These are phyloP conservation scores for Ophiognomonia clavigignenti-juglandacearum DNA, from an alignment of 2,329 filamentous ascomycete genomes.

Conservation along the genomic window DNA sequence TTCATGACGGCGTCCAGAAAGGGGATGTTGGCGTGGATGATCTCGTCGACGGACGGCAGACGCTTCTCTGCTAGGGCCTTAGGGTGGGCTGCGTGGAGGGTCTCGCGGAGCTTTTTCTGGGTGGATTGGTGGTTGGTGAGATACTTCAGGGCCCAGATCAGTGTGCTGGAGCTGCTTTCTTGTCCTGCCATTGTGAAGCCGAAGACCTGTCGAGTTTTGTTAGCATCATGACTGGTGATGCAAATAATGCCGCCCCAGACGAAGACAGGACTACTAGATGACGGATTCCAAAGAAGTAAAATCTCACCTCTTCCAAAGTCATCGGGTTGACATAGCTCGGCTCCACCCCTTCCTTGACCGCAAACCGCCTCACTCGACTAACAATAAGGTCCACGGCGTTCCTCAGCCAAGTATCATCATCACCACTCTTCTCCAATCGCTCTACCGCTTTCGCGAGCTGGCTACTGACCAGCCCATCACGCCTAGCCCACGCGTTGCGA, in stretches of 20 bases:
- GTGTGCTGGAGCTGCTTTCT: conserved; percentile 1
- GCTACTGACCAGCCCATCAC: not conserved
- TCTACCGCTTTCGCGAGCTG: not conserved
- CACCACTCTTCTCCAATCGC: not conserved
- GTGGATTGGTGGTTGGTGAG: not conserved
- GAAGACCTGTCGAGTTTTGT: too few relatives aligned
- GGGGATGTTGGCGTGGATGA: not conserved
- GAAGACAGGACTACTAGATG: too few relatives aligned
- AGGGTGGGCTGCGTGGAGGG: not conserved
- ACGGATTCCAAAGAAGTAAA: too few relatives aligned
- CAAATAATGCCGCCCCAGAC: too few relatives aligned
- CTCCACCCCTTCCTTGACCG: not conserved
- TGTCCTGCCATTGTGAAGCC: conserved; percentile 3
- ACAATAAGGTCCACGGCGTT: conserved; percentile 2
- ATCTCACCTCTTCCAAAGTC: conserved; percentile 2
- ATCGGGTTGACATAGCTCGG: not conserved
- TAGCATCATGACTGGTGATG: too few relatives aligned
- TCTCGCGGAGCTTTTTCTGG: not conserved
- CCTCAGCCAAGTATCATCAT: not conserved
- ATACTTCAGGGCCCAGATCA: conserved; percentile 1
- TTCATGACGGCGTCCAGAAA: conserved; percentile 1
- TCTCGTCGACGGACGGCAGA: not conserved
- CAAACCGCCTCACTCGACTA: not conserved
- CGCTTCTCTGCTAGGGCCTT: not conserved
- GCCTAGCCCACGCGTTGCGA: not conserved